Base-by-base conservation (phyloP, 2,329 filamentous ascomycete species). In the Hypoxylon rubiginosum region DNA sequence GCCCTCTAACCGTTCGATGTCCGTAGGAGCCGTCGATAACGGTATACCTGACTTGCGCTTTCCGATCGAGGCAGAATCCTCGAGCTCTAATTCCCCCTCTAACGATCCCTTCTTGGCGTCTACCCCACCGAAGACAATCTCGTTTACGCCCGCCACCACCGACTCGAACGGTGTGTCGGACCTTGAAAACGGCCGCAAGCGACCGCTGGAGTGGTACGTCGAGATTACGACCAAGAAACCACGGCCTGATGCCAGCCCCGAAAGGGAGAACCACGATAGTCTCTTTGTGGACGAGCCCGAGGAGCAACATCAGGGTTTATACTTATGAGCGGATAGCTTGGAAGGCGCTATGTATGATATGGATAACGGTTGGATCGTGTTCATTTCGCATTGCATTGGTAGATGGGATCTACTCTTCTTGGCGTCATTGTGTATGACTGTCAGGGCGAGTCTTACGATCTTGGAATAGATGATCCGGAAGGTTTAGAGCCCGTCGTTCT, bases 91-190 rank as follows among this genome's bases (percentile, higher is more conserved):
- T 41, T 55, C 56, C n/a, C 45, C 55, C 26, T 48, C 53, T 3
- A 62, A 69, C 15, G 66, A 60, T 26, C 2, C 30, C 4, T 51
- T 62, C 17, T 19, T 50, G 7, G 36, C 39, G 2, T 58, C 61
- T 9, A 62, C 62, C 1, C 52, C 67, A 4, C 46, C 13, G 11
- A 64, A 61, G 5, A 45, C 30, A 1, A 43, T 43, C 5, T 46
- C 53, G 15, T 43, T 58, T 17, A 74, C 72, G 4, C 73, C 72
- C 2, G 67, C 70, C 13, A 74, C 68, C 4, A 73, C 66, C 41
- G 71, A 66, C 45, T 71, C 66, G 15, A 53, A 17, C 26, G 69
- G 60, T 13, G 48, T 46, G 11, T 58, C 57, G 3, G 68, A 71
- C n/a, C 39, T 24, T 13, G 64, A 68, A 9, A 26, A 26, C 4